Evolutionary conservation across 179 eudicot species (phyloP).

Genomic region (Gypsophila paniculata): DNA sequence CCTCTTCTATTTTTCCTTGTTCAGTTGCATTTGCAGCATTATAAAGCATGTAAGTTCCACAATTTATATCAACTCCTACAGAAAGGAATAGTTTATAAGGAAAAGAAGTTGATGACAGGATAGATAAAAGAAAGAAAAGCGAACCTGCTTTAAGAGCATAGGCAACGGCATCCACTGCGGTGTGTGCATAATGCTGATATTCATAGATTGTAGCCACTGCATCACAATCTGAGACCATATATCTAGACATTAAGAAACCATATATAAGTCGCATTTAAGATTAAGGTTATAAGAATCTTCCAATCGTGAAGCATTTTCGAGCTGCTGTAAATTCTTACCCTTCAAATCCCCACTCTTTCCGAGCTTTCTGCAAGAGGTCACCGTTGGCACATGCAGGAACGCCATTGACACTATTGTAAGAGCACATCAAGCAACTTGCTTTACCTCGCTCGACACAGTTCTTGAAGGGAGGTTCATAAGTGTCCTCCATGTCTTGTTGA

Average conservation of each 20-base stretch:
- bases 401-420: constrained; percentile 82
- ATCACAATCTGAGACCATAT: constrained; percentile 89
- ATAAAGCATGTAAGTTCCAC: constrained; percentile 76
- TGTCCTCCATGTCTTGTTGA: constrained; percentile 86
- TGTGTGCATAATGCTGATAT: constrained; percentile 54
- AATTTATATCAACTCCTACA: constrained; percentile 81
- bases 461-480: constrained; percentile 78
- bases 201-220: constrained; percentile 93
- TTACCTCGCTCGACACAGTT: constrained; percentile 76
- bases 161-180: constrained; percentile 83
- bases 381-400: constrained; percentile 74
- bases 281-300: background rate
- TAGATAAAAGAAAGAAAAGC: background rate
- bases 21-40: constrained; percentile 55
- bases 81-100: constrained; percentile 14
- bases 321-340: constrained; percentile 48
- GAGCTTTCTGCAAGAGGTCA: constrained; percentile 68
- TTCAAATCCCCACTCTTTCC: constrained; percentile 73
- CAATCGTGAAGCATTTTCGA: background rate
- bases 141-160: constrained; percentile 81
- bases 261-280: constrained; percentile 16
- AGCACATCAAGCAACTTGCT: constrained; percentile 97
- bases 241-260: constrained; percentile 44
- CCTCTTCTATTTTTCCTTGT: constrained; percentile 61
- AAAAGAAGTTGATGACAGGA: constrained; percentile 10